Percentiles rank a stretch among this genome's conserved stretches.
Evolutionary conservation across 768 basidiomycete genomes (phyloP).

Genomic region (Tricholoma bakamatsutake): DNA sequence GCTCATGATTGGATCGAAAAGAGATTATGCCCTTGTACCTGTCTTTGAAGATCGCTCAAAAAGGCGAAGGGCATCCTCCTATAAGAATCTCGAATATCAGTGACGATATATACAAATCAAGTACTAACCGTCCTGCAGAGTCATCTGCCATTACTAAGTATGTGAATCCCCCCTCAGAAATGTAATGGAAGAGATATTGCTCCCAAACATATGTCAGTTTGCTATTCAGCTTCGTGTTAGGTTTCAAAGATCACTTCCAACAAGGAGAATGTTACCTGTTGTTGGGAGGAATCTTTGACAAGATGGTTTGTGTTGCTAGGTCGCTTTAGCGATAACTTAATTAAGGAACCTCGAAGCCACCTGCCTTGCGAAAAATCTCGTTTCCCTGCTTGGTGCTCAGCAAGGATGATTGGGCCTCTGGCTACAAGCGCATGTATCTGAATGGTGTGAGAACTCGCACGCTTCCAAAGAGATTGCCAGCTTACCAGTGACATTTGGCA

Average conservation of each 20-base stretch:
- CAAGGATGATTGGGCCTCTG: constrained; percentile 72
- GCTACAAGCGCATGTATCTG: constrained; percentile 86
- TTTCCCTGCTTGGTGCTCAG: constrained; percentile 75
- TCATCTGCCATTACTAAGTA: constrained; percentile 96
- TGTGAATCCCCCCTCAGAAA: constrained; percentile 81
- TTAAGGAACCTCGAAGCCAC: constrained; percentile 7
- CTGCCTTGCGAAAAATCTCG: constrained; percentile 87
- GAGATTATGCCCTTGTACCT: constrained; percentile 33
- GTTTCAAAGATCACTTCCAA: neutral
- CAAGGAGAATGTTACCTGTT: constrained; percentile 41
- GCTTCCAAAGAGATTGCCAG: neutral
- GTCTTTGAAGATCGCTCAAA: constrained; percentile 77
- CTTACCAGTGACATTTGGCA: constrained; percentile 26
- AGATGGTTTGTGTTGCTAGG: constrained; percentile 78
- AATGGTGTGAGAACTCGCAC: neutral
- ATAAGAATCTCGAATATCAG: constrained; percentile 2
- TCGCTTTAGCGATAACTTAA: neutral
- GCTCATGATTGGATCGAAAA: constrained; percentile 5
- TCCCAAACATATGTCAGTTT: constrained; percentile 88
- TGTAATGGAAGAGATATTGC: constrained; percentile 91
- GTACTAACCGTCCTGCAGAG: constrained; percentile 71
- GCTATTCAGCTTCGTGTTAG: constrained; percentile 30
- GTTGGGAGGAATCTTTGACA: constrained; percentile 93
- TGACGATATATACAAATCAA: neutral
- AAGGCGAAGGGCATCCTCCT: constrained; percentile 95